Conservation (phyloP, 345 rosid species). For the Dipteronia dyeriana region DNA sequence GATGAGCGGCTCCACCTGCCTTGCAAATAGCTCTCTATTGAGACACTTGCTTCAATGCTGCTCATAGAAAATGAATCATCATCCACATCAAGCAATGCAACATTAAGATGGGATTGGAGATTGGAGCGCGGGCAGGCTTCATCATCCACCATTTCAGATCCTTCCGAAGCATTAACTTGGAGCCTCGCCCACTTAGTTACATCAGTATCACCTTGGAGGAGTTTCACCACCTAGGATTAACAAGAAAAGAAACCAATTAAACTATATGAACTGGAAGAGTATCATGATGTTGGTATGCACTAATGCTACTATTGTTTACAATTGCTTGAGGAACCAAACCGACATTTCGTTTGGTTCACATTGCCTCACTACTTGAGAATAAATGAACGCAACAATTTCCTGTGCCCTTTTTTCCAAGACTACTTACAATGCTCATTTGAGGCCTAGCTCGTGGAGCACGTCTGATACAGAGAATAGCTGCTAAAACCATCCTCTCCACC, state of each 20-base stretch:
- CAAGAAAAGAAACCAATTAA: background rate
- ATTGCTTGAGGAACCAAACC: too few relatives aligned
- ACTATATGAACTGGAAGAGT: background rate
- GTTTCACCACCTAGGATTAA: slow-evolving; percentile 61
- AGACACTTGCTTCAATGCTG: slow-evolving; percentile 63
- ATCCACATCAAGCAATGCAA: slow-evolving; percentile 75
- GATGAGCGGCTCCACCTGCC: slow-evolving; percentile 94
- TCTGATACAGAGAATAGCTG: slow-evolving; percentile 81
- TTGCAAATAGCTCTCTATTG: slow-evolving; percentile 80
- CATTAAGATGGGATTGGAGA: slow-evolving; percentile 78
- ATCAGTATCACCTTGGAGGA: slow-evolving; percentile 65
- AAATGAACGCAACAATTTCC: too few relatives aligned
- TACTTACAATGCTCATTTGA: slow-evolving; percentile 68
- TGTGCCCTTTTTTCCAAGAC: background rate
- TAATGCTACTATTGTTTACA: background rate
- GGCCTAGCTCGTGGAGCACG: slow-evolving; percentile 75
- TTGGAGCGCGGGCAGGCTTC: slow-evolving; percentile 54
- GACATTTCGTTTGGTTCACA: too few relatives aligned
- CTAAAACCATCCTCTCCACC: slow-evolving; percentile 77
- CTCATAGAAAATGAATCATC: slow-evolving; percentile 73
- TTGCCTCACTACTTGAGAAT: too few relatives aligned
- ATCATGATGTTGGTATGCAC: background rate
- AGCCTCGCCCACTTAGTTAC: slow-evolving; percentile 56
- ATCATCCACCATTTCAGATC: slow-evolving; percentile 46
- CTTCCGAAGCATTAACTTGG: slow-evolving; percentile 50